Evolutionary conservation across 139 green algal species (phyloP).

Genomic region (Chlamydomonas applanata): DNA sequence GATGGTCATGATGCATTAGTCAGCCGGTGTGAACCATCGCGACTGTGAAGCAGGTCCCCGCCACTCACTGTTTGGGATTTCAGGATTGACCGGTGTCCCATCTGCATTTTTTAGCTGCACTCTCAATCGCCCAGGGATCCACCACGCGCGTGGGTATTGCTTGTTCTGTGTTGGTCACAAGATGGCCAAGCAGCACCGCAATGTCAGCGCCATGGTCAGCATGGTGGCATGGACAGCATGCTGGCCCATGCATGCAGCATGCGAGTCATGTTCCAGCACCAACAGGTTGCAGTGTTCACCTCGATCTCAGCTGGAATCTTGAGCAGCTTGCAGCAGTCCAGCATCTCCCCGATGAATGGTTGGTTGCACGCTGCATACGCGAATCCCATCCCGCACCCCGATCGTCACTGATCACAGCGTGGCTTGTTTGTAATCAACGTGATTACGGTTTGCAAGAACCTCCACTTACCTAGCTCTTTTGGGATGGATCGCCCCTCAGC

Average conservation of each 20-base stretch:
- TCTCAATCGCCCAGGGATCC: constrained; percentile 47
- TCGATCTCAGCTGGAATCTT: constrained; percentile 48
- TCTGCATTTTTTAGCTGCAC: constrained; percentile 51
- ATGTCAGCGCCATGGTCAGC: neutral
- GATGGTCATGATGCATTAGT: too few relatives aligned
- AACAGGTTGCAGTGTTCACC: constrained; percentile 25
- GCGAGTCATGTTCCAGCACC: neutral
- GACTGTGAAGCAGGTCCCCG: too few relatives aligned
- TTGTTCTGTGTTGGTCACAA: constrained; percentile 58
- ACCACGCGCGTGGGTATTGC: constrained; percentile 53
- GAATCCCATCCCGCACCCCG: too few relatives aligned
- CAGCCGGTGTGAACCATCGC: too few relatives aligned
- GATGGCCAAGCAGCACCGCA: too few relatives aligned
- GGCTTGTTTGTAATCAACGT: neutral
- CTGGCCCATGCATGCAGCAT: neutral
- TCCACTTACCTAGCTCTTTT: constrained; percentile 26
- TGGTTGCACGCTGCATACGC: constrained; percentile 38
- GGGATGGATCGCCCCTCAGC: constrained; percentile 33
- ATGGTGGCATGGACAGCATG: neutral
- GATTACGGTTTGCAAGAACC: too few relatives aligned
- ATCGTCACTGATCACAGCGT: neutral
- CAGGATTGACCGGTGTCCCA: constrained; percentile 40
- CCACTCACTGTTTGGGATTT: constrained; percentile 45
- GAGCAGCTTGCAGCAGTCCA: constrained; percentile 39
- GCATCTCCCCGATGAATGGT: constrained; percentile 50